phyloP scores from a whole-genome alignment of 371 early-diverging fungal species.

The Phascolomyces articulosus region DNA sequence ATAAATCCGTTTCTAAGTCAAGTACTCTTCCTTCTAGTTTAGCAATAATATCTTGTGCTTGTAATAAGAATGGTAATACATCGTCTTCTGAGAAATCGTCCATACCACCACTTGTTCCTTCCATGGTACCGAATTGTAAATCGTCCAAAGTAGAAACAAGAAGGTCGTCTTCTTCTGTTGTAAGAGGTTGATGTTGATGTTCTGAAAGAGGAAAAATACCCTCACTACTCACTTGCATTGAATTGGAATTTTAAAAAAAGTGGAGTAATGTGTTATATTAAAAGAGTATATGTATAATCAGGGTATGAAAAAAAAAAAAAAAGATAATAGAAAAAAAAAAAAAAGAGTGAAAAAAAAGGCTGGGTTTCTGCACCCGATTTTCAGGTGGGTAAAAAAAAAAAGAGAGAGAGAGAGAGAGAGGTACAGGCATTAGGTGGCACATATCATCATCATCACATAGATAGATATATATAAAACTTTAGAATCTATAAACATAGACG shows the following conservation, averaged over 20 bases:
- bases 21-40: conserved; percentile 58
- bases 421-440: too few species aligned
- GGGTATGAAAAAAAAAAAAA: too few species aligned
- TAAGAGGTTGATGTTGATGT: not conserved
- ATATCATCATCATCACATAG: too few species aligned
- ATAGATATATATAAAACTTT: too few species aligned
- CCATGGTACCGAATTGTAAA: too few species aligned
- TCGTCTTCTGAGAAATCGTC: conserved; percentile 49
- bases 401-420: too few species aligned
- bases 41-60: conserved; percentile 58
- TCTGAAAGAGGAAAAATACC: not conserved
- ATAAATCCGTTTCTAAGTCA: conserved; percentile 57
- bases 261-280: too few species aligned
- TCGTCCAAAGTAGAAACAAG: conserved; percentile 13
- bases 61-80: conserved; percentile 55
- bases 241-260: not conserved
- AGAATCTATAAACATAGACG: too few species aligned
- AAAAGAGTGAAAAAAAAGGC: not conserved
- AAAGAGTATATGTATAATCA: too few species aligned
- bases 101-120: conserved; percentile 2
- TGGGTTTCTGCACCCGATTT: not conserved
- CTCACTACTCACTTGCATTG: not conserved
- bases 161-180: conserved; percentile 7
- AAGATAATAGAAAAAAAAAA: not conserved
- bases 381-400: not conserved